Conservation (phyloP, 768 basidiomycete genomes). For the Ephemerocybe angulata region DNA sequence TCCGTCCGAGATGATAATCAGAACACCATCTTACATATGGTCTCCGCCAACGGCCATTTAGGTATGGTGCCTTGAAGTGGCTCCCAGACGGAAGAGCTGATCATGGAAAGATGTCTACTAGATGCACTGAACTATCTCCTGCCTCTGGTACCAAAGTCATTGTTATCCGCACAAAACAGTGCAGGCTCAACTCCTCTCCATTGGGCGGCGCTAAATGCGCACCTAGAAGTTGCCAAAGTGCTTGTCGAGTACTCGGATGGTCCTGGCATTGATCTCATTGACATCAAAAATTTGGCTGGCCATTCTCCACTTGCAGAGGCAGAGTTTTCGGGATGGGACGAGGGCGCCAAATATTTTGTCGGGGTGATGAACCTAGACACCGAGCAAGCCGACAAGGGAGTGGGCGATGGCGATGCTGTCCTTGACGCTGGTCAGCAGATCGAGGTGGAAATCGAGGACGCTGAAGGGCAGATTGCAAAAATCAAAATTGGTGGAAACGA, state of each 20-base stretch:
- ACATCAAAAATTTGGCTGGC: conserved; percentile 70
- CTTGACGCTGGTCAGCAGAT: conserved; percentile 38
- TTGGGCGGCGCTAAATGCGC: conserved; percentile 86
- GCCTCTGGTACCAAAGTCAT: conserved; percentile 47
- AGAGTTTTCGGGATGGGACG: conserved; percentile 76
- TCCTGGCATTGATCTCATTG: conserved; percentile 67
- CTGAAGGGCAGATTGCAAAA: conserved; percentile 63
- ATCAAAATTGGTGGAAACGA: conserved; percentile 46
- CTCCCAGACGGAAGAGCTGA: conserved; percentile 26
- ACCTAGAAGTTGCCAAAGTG: conserved; percentile 56
- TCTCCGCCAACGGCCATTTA: conserved; percentile 81
- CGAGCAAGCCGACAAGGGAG: conserved; percentile 33
- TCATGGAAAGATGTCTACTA: conserved; percentile 46
- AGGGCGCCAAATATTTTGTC: conserved; percentile 80
- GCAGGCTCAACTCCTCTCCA: conserved; percentile 83
- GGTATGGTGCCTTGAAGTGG: conserved; percentile 44
- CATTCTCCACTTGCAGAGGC: conserved; percentile 79
- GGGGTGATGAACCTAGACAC: conserved; percentile 73
- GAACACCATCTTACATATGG: conserved; percentile 85
- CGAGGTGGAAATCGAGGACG: conserved; percentile 69
- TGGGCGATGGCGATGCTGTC: conserved; percentile 35
- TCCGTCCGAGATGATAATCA: conserved; percentile 67
- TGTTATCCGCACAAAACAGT: conserved; percentile 61
- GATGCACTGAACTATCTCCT: conserved; percentile 77
- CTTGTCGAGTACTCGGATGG: conserved; percentile 57